Conservation (phyloP, 495 filamentous ascomycete genomes). For the Penicillium chermesinum region DNA sequence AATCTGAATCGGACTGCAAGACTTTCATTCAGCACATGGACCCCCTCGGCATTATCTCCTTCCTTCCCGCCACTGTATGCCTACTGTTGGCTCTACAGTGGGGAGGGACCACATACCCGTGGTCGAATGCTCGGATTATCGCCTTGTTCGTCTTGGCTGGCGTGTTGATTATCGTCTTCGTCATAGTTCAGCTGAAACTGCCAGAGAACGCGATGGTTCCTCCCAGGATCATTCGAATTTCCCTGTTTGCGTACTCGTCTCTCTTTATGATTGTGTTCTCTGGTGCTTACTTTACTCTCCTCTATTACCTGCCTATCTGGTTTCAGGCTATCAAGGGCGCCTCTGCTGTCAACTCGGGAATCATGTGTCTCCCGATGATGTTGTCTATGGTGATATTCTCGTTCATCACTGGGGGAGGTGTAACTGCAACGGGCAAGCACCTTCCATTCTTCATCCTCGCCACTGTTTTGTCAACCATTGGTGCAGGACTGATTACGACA, state of each 20-base stretch:
- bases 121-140: conserved; percentile 28
- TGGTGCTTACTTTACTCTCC: background rate
- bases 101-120: conserved; percentile 29
- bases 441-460: too few relatives aligned
- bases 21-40: conserved; percentile 26
- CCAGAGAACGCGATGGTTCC: background rate
- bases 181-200: background rate
- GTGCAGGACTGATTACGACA: conserved; percentile 9
- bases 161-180: background rate
- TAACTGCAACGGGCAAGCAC: conserved; percentile 21
- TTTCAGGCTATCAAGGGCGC: background rate
- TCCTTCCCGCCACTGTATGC: conserved; percentile 27
- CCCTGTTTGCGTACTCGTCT: background rate
- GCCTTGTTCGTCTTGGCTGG: conserved; percentile 12
- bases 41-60: conserved; percentile 16
- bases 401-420: background rate
- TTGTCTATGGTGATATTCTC: too few relatives aligned
- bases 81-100: conserved; percentile 36
- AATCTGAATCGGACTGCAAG: conserved; percentile 17
- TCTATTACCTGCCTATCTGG: conserved; percentile 3
- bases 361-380: too few relatives aligned
- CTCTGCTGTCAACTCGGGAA: background rate
- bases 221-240: background rate
- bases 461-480: too few relatives aligned
- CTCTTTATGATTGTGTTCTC: background rate